Base-by-base conservation (phyloP, 1,284 basidiomycete species). In the Puccinia triticina region DNA sequence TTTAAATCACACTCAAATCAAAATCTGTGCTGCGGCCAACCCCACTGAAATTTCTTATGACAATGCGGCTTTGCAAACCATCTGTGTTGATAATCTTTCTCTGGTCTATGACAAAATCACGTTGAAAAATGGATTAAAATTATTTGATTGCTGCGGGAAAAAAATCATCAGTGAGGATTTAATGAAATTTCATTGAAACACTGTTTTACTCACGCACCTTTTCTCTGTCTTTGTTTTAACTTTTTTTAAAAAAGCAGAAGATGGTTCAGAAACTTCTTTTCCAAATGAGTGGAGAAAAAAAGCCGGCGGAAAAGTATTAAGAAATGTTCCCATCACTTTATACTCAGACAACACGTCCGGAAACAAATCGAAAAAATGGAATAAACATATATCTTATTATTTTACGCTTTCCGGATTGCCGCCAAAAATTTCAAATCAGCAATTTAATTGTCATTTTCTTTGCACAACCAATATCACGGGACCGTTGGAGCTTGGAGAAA, bases 401-500 rank as follows among this genome's bases (percentile, higher is more conserved):
- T n/a, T n/a, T n/a, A n/a, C n/a, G 37, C 73, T 57, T 32, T 26
- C 29, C 59, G 26, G 43, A 23, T 43, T 76, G 26, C 73, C 53
- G 29, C 73, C 73, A 26, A 43, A 59, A 37, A 29, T 76, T 4
- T 29, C 73, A 10, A 76, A 76, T 59, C 73, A 76, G 37, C 46
- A 76, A 32, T 76, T 32, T 26, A n/a, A 76, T 21, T 34, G 26
- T 57, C 73, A 76, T 43, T 76, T 57, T 21, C 37, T 76, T 23
- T 32, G 14, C 26, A 57, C 50, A 32, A 34, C 73, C 14, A 76
- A 76, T 23, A 53, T 7, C 10, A 29, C 21, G 16, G 32, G 37
- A 32, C 18, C 50, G 23, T 34, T 76, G 34, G 73, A 76, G 23
- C 34, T 76, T 59, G 73, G 14, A 21, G 73, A 76, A 40, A 29